Conservation (phyloP, 1,139 yeast genomes). For the Suhomyces chickasaworum region DNA sequence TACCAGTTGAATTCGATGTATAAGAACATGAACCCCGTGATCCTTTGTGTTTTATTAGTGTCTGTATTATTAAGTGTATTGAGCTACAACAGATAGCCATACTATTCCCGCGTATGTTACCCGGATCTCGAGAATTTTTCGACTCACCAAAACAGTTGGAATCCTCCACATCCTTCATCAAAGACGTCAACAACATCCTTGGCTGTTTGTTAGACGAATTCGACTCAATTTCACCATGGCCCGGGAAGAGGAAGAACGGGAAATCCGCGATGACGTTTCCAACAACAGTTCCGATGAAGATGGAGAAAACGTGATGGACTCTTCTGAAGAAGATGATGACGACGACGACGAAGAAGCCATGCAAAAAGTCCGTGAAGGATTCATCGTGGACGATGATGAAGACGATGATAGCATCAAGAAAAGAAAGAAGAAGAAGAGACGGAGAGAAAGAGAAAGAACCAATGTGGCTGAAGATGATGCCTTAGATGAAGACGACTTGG, state of each 20-base stretch:
- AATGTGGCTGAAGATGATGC: constrained; percentile 59
- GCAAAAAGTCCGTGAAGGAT: constrained; percentile 80
- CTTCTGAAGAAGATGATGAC: constrained; percentile 77
- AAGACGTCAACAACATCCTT: constrained; percentile 12
- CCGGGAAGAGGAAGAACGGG: constrained; percentile 36
- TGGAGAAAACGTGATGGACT: constrained; percentile 56
- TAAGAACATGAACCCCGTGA: too few species aligned
- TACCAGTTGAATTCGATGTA: too few species aligned
- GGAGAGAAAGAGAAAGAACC: constrained; percentile 34
- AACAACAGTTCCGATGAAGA: constrained; percentile 37
- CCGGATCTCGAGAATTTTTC: constrained; percentile 13
- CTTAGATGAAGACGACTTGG: constrained; percentile 93
- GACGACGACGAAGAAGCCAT: constrained; percentile 77
- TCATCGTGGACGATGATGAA: constrained; percentile 85
- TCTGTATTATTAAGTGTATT: too few species aligned
- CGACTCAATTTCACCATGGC: constrained; percentile 18
- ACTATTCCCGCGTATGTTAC: constrained; percentile 5
- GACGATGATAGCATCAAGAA: constrained; percentile 37
- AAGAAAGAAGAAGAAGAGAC: constrained; percentile 43
- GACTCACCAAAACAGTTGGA: constrained; percentile 13
- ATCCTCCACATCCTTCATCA: constrained; percentile 1
- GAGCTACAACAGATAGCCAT: neutral
- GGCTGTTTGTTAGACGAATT: constrained; percentile 5
- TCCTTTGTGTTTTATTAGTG: too few species aligned
- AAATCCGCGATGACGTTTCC: constrained; percentile 37